phyloP scores from a whole-genome alignment of 2,329 filamentous ascomycete genomes.

The Colletotrichum sp. region DNA sequence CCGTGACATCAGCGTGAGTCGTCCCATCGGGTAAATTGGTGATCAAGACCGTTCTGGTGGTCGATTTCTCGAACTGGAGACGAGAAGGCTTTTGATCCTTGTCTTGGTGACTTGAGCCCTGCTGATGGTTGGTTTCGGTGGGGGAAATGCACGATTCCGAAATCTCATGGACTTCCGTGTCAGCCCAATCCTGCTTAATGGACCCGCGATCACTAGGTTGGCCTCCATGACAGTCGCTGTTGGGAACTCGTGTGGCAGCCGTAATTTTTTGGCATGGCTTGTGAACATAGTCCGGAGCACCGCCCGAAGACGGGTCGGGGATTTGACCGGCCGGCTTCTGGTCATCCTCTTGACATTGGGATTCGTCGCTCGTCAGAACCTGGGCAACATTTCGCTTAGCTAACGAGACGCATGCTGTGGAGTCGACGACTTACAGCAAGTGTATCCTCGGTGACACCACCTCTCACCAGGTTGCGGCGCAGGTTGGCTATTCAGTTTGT shows the following conservation, averaged over 20 bases:
- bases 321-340: background rate
- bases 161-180: background rate
- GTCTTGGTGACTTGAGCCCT: background rate
- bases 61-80: conserved; percentile 39
- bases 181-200: background rate
- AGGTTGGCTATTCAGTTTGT: conserved; percentile 43
- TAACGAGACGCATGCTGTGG: background rate
- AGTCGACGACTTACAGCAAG: conserved; percentile 44
- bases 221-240: background rate
- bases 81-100: background rate
- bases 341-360: conserved; percentile 12
- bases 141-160: background rate
- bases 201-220: background rate
- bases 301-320: background rate
- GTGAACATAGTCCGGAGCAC: background rate
- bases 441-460: conserved; percentile 51
- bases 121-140: background rate
- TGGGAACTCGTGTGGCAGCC: background rate
- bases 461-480: conserved; percentile 51
- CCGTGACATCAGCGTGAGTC: conserved; percentile 69
- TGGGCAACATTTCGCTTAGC: background rate
- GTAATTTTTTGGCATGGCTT: background rate
- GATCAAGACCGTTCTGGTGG: conserved; percentile 65
- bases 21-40: conserved; percentile 64
- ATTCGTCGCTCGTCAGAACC: conserved; percentile 21